phyloP scores from a whole-genome alignment of 352 stramenopile species.

The Globisporangium irregulare region DNA sequence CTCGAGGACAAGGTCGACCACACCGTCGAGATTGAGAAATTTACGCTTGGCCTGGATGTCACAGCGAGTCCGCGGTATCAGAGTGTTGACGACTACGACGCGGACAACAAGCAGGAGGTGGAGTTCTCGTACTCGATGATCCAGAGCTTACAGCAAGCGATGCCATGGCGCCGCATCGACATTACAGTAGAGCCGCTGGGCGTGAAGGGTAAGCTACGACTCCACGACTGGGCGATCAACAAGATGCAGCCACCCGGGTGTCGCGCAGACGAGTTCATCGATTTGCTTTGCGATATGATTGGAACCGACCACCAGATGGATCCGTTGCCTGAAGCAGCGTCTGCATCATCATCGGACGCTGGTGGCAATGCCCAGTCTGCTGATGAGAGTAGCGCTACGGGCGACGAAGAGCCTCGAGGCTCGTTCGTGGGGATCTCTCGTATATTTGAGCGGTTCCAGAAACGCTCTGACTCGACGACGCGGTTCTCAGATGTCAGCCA shows the following conservation, averaged over 20 bases:
- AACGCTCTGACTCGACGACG: background rate
- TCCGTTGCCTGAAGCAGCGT: background rate
- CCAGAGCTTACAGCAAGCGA: constrained; percentile 38
- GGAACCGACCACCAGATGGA: constrained; percentile 53
- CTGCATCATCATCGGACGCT: background rate
- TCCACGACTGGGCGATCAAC: constrained; percentile 81
- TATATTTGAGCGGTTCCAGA: constrained; percentile 10
- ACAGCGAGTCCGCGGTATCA: constrained; percentile 25
- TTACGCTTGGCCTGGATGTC: constrained; percentile 11
- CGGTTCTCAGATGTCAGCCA: constrained; percentile 3
- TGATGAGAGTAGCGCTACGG: background rate
- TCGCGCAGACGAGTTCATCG: constrained; percentile 65
- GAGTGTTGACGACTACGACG: constrained; percentile 61
- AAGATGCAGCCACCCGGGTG: constrained; percentile 74
- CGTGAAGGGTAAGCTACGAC: constrained; percentile 62
- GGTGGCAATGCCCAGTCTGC: background rate
- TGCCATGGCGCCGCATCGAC: constrained; percentile 66
- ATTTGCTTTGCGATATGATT: constrained; percentile 69
- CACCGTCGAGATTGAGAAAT: constrained; percentile 25
- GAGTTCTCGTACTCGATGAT: constrained; percentile 70
- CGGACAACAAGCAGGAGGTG: constrained; percentile 78
- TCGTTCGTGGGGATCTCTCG: constrained; percentile 8
- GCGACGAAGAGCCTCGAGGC: background rate
- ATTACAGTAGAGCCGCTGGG: constrained; percentile 58
- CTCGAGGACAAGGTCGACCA: constrained; percentile 49